Percentiles rank a stretch among this genome's conserved stretches.
Evolutionary conservation across 441 rosid species (phyloP).

Genomic region (Croton laevigatus): DNA sequence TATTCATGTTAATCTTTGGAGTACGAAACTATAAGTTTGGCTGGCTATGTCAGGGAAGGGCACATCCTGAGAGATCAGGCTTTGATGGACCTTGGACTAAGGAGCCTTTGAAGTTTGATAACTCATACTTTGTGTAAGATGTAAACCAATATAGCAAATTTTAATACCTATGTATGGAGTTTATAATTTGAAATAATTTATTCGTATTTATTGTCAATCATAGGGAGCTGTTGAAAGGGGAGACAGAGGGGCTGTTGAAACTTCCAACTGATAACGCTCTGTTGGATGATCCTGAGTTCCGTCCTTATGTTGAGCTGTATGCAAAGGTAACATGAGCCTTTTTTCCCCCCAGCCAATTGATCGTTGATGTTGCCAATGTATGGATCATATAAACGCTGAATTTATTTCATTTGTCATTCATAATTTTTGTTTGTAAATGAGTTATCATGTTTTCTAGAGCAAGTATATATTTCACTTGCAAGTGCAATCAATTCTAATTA

Average conservation of each 20-base stretch:
- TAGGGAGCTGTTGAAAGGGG: constrained; percentile 70
- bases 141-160: constrained; percentile 12
- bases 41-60: constrained; percentile 53
- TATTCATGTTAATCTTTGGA: not conserved
- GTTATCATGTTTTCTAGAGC: too few species aligned
- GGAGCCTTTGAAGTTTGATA: constrained; percentile 83
- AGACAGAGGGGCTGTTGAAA: constrained; percentile 67
- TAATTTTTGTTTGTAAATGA: too few species aligned
- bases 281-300: constrained; percentile 62
- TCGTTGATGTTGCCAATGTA: not conserved
- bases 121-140: constrained; percentile 77
- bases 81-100: constrained; percentile 92
- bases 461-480: too few species aligned
- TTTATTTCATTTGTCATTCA: too few species aligned
- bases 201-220: constrained; percentile 9
- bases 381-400: too few species aligned
- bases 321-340: constrained; percentile 51
- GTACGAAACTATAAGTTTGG: constrained; percentile 3
- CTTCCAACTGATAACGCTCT: constrained; percentile 76
- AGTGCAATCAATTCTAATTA: too few species aligned
- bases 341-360: not conserved
- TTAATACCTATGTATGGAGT: not conserved
- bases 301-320: constrained; percentile 61
- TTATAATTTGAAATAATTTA: not conserved
- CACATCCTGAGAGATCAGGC: constrained; percentile 85